Base-by-base conservation (phyloP, 371 early-diverging fungal genomes). In the Mortierella sp. region DNA sequence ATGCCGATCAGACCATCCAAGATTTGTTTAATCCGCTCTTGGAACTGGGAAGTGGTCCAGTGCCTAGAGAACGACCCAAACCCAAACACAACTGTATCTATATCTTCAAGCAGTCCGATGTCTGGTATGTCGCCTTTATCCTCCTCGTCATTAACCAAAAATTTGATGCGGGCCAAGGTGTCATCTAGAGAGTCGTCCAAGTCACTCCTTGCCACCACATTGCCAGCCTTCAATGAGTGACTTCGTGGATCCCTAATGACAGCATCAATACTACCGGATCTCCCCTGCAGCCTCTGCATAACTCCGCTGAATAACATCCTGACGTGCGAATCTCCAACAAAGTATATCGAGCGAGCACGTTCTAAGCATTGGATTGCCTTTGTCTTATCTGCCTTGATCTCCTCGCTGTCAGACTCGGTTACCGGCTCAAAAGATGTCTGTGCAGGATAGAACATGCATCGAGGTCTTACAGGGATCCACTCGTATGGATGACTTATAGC, bases 321-420 rank as follows among this genome's bases (percentile, higher is more conserved):
- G 32, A 71, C 43, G 37, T 77, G 77, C 3, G 71, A 67, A 61
- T 77, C 77, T 14, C 77, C 77, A 8, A 72, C 77, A 68, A 77
- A 77, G 28, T 63, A 67, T 3, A 77, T 39, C 3, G 68, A 66
- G 11, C 77, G 71, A 6, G 37, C 4, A 14, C 30, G 39, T 30
- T 67, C 58, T 0, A 77, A 32, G 24, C 77, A 77, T 14, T 49
- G 39, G 4, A 62, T 47, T 3, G 65, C 68, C 14, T 67, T 60
- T 40, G 26, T 51, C 61, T 77, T 77, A 24, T 67, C 68, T 4
- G 45, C 24, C 52, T 35, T 61, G 51, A 64, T 24, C 0, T 62
- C 52, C 5, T 70, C 51, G 35, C 40, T 35, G 54, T 77, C 72
- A 8, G 62, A 28, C 6, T 62, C 52, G 12, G 2, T 39, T 22